These are phyloP conservation scores for Fusarium sp. DNA, from an alignment of 2,329 filamentous ascomycete genomes.

Conservation along the genomic window DNA sequence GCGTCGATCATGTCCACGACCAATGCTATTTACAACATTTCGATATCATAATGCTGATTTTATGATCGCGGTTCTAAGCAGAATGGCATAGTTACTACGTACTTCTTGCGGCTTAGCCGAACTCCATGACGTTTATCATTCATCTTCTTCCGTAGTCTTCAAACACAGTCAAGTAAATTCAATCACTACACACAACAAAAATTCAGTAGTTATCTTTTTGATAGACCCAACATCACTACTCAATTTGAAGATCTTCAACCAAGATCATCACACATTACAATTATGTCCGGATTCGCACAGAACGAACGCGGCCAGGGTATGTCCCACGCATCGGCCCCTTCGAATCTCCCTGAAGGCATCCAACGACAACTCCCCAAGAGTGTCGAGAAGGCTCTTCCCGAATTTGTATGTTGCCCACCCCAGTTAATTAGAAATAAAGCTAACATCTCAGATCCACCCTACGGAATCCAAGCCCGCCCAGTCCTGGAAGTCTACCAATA, in stretches of 20 bases:
- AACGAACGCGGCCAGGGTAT: slow-evolving; percentile 33
- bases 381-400: slow-evolving; percentile 39
- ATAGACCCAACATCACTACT: background rate
- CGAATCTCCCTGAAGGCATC: slow-evolving; percentile 32
- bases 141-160: background rate
- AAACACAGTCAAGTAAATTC: background rate
- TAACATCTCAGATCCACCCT: slow-evolving; percentile 38
- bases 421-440: fast-evolving
- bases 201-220: background rate
- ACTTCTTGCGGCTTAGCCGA: background rate
- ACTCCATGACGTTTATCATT: background rate
- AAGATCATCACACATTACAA: background rate
- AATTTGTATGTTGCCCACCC: slow-evolving; percentile 21
- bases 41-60: background rate
- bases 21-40: background rate
- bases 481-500: slow-evolving; percentile 18
- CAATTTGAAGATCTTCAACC: background rate
- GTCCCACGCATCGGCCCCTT: slow-evolving; percentile 40
- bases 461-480: slow-evolving; percentile 32
- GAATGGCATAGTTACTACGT: background rate
- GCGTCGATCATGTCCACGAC: background rate
- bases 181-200: background rate
- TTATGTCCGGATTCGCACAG: slow-evolving; percentile 16
- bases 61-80: background rate
- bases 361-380: slow-evolving; percentile 35